Percentiles rank a stretch among this genome's conserved stretches.
These are phyloP conservation scores for Fistulifera solaris DNA, from an alignment of 108 stramenopile genomes.

Conservation along the genomic window DNA sequence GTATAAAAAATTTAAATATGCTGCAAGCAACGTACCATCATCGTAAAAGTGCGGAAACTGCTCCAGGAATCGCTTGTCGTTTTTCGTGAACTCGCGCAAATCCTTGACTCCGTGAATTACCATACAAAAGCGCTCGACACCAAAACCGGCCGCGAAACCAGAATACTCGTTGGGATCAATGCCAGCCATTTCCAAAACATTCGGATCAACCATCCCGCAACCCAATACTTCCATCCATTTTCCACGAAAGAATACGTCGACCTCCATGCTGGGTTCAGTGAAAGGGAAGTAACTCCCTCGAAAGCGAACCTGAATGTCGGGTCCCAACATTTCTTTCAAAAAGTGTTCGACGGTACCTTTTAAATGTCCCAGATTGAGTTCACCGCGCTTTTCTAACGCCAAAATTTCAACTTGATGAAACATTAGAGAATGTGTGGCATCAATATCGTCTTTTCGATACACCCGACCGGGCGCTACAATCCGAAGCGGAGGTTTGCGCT, in stretches of 20 bases:
- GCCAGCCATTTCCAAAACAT: slow-evolving; percentile 69
- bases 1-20: not conserved
- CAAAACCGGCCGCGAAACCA: slow-evolving; percentile 95
- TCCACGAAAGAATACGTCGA: slow-evolving; percentile 87
- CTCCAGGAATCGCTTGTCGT: slow-evolving; percentile 77
- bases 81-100: slow-evolving; percentile 89
- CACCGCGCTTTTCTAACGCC: slow-evolving; percentile 31
- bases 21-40: slow-evolving; percentile 16
- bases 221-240: slow-evolving; percentile 96
- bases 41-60: slow-evolving; percentile 66
- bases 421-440: slow-evolving; percentile 89
- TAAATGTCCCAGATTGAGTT: slow-evolving; percentile 43
- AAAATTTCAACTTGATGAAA: slow-evolving; percentile 96
- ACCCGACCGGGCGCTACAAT: slow-evolving; percentile 91
- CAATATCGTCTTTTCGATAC: slow-evolving; percentile 93
- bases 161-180: slow-evolving; percentile 47
- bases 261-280: slow-evolving; percentile 89
- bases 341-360: slow-evolving; percentile 63
- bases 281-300: slow-evolving; percentile 92
- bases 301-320: slow-evolving; percentile 66
- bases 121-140: slow-evolving; percentile 95
- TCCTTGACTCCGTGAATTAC: slow-evolving; percentile 92
- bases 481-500: slow-evolving; percentile 42
- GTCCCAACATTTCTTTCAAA: slow-evolving; percentile 56
- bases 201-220: slow-evolving; percentile 87